These are phyloP conservation scores for Aspergillus conjunctus DNA, from an alignment of 495 filamentous ascomycete species.

Conservation along the genomic window DNA sequence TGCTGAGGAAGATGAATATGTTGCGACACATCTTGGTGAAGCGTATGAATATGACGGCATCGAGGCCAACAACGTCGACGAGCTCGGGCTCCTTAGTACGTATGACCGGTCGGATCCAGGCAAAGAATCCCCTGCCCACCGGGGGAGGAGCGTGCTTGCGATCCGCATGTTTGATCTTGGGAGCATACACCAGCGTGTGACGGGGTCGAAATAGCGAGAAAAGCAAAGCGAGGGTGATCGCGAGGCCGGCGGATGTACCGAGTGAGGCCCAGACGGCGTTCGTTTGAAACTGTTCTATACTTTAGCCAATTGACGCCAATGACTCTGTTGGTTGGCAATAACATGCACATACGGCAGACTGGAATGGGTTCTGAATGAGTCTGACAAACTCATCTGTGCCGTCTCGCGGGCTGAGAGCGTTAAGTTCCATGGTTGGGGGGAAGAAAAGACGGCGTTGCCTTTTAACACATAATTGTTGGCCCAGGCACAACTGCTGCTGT, in stretches of 20 bases:
- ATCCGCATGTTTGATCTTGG: slow-evolving; percentile 90
- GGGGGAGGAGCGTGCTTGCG: slow-evolving; percentile 91
- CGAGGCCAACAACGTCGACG: slow-evolving; percentile 79
- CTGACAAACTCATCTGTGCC: slow-evolving; percentile 45
- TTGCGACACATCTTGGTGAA: slow-evolving; percentile 91
- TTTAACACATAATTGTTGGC: slow-evolving; percentile 8
- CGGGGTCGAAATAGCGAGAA: slow-evolving; percentile 92
- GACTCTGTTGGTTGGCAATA: not conserved
- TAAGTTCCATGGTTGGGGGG: slow-evolving; percentile 37
- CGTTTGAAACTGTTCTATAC: slow-evolving; percentile 50
- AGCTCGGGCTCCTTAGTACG: slow-evolving; percentile 73
- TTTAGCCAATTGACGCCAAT: slow-evolving; percentile 11
- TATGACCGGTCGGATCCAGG: slow-evolving; percentile 80
- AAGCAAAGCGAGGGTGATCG: slow-evolving; percentile 67
- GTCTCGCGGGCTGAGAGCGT: slow-evolving; percentile 26
- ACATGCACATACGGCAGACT: slow-evolving; percentile 40
- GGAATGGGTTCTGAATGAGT: slow-evolving; percentile 52
- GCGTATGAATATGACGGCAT: slow-evolving; percentile 87
- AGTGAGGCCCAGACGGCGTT: slow-evolving; percentile 77
- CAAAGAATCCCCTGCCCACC: slow-evolving; percentile 80
- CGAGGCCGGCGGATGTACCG: slow-evolving; percentile 77
- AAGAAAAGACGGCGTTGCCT: slow-evolving; percentile 30
- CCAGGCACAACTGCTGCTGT: not conserved
- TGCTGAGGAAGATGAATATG: slow-evolving; percentile 72
- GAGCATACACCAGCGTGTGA: slow-evolving; percentile 89